phyloP scores from a whole-genome alignment of 2,329 filamentous ascomycete species.

The Penicillium sp. region DNA sequence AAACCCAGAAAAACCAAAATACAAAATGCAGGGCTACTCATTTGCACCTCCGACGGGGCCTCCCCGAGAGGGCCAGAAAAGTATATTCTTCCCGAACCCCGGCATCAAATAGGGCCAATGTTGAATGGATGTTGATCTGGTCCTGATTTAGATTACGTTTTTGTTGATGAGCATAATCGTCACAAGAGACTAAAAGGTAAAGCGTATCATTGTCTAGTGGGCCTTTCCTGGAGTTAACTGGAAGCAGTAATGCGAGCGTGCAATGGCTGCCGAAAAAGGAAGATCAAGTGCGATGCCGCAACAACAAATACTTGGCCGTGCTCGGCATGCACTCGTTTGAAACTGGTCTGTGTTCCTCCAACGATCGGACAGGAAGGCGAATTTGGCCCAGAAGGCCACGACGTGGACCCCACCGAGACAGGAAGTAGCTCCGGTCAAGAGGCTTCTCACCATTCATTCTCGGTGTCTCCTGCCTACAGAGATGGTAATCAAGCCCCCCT shows the following conservation, averaged over 20 bases:
- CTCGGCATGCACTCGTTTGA: slow-evolving; percentile 86
- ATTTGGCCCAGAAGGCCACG: slow-evolving; percentile 29
- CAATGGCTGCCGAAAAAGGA: slow-evolving; percentile 89
- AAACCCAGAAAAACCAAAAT: neutral
- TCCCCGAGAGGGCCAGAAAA: slow-evolving; percentile 78
- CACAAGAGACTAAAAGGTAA: slow-evolving; percentile 94
- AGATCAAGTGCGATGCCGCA: slow-evolving; percentile 97
- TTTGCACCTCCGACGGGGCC: slow-evolving; percentile 68
- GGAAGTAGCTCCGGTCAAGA: slow-evolving; percentile 42
- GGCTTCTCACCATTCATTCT: slow-evolving; percentile 54
- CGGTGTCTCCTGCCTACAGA: slow-evolving; percentile 49
- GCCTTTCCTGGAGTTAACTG: slow-evolving; percentile 1
- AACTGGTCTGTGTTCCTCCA: slow-evolving; percentile 89
- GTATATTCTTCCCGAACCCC: slow-evolving; percentile 53
- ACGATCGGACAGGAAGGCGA: slow-evolving; percentile 73
- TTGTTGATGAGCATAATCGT: slow-evolving; percentile 97
- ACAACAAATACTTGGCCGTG: slow-evolving; percentile 98
- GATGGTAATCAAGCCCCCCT: slow-evolving; percentile 54
- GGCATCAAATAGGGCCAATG: neutral
- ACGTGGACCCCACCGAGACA: slow-evolving; percentile 26
- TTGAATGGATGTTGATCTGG: slow-evolving; percentile 1
- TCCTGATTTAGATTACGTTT: slow-evolving; percentile 80
- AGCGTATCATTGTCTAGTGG: slow-evolving; percentile 10
- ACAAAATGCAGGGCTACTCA: slow-evolving; percentile 67
- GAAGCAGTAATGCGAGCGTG: slow-evolving; percentile 88